Percentiles rank a stretch among this genome's conserved stretches.
Conservation (phyloP, 2,329 filamentous ascomycete genomes). For the Epichloe gansuensis region DNA sequence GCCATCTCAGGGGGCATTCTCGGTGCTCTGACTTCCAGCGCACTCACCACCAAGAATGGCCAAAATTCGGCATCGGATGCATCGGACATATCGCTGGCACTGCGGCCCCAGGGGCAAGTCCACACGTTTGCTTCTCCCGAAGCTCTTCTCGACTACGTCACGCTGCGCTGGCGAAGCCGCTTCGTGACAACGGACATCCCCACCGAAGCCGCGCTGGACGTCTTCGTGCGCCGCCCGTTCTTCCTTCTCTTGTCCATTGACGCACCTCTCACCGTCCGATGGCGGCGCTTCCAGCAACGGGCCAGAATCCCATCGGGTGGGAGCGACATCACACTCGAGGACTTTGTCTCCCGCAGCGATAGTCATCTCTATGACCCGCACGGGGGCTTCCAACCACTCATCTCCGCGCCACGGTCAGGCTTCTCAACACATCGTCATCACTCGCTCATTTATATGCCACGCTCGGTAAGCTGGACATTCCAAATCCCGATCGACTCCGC, state of each 20-base stretch:
- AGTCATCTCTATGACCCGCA: slow-evolving; percentile 58
- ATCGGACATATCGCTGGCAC: slow-evolving; percentile 15
- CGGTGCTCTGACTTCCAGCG: slow-evolving; percentile 14
- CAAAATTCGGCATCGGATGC: slow-evolving; percentile 13
- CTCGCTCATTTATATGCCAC: slow-evolving; percentile 60
- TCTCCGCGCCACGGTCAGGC: slow-evolving; percentile 72
- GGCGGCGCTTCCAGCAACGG: slow-evolving; percentile 55
- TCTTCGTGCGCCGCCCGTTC: slow-evolving; percentile 70
- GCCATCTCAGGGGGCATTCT: slow-evolving; percentile 10
- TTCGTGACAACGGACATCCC: slow-evolving; percentile 82
- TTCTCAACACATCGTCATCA: slow-evolving; percentile 73
- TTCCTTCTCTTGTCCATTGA: slow-evolving; percentile 89
- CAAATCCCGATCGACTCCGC: slow-evolving; percentile 66
- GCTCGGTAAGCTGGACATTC: slow-evolving; percentile 62
- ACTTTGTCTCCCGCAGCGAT: slow-evolving; percentile 52
- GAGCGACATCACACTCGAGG: slow-evolving; percentile 33
- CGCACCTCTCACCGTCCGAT: slow-evolving; percentile 74
- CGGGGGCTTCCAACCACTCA: slow-evolving; percentile 59
- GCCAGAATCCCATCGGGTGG: slow-evolving; percentile 10
- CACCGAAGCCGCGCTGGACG: slow-evolving; percentile 60
- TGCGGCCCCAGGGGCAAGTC: slow-evolving; percentile 11
- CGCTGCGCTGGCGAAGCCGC: slow-evolving; percentile 65
- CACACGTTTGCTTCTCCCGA: slow-evolving; percentile 49
- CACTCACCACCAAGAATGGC: slow-evolving; percentile 17
- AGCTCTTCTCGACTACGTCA: slow-evolving; percentile 72